Base-by-base conservation (phyloP, 176 grass and related monocot species). In the Zoysia japonica region DNA sequence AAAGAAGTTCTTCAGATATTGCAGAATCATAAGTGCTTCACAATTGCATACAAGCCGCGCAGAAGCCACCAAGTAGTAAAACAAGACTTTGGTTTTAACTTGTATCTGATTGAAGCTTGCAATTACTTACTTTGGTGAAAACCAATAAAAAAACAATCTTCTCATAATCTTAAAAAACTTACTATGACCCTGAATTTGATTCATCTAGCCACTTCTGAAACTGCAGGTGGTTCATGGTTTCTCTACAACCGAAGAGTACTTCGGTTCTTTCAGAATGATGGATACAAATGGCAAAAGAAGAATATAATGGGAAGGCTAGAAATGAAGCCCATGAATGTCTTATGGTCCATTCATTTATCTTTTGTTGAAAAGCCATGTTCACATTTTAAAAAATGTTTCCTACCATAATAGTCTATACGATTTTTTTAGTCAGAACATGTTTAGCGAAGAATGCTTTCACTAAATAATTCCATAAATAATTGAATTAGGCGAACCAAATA, bases 181-280 rank as follows among this genome's bases (percentile, higher is more conserved):
- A 28, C 28, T 77, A 47, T 50, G 72, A 16, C 7, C 47, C 54
- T 19, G 48, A 57, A 41, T 70, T 15, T 64, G 40, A 45, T 68
- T 88, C 51, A 82, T 47, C n/a, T 11, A 54, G 9, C 11, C 69
- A 47, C 70, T 85, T 67, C 17, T 48, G 45, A 84, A 83, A 65
- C 71, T 75, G 43, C 76, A 99, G 96, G 90, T 91, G 96, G 96
- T 79, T 89, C 86, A 56, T 91, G 93, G 80, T 96, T 91, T 74
- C 90, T 99, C 75, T 99, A 91, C 90, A 93, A 99, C 72, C 87
- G 80, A 41, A 91, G 92, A 76, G 84, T 99, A 75, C 87, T 91
- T 86, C 90, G 96, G 7, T 82, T 78, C 81, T 99, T 93, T 55
- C 84, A 92, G 57, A 91, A 88, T 67, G 96, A 99, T 86, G 96